Conservation (phyloP, 2,329 filamentous ascomycete genomes). For the Tetracladium maxilliforme region DNA sequence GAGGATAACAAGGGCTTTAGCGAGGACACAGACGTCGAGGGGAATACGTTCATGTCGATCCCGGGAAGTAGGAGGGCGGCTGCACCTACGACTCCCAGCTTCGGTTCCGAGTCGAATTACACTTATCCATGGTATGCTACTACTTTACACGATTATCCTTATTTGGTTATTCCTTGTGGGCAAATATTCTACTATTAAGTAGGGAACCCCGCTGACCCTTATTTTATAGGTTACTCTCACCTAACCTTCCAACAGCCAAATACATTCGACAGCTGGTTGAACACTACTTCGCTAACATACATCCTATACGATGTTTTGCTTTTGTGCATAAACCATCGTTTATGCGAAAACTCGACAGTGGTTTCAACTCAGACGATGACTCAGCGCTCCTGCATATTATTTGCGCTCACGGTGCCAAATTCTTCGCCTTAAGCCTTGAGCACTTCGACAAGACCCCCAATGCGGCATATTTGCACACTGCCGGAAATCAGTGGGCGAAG, state of each 20-base stretch:
- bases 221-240: slow-evolving; percentile 3
- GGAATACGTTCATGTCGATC: too few relatives aligned
- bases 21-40: too few relatives aligned
- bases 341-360: slow-evolving; percentile 11
- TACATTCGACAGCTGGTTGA: slow-evolving; percentile 6
- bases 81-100: too few relatives aligned
- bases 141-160: neutral
- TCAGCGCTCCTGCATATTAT: slow-evolving; percentile 11
- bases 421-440: slow-evolving; percentile 2
- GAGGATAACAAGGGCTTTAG: too few relatives aligned
- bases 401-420: slow-evolving; percentile 12
- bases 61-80: too few relatives aligned
- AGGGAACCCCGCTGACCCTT: too few relatives aligned
- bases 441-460: slow-evolving; percentile 1
- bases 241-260: slow-evolving; percentile 1
- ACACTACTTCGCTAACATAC: slow-evolving; percentile 13
- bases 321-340: slow-evolving; percentile 14
- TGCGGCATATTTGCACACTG: slow-evolving; percentile 1
- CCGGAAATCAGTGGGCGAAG: slow-evolving; percentile 3
- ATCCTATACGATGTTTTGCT: slow-evolving; percentile 12
- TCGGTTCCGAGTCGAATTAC: too few relatives aligned
- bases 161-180: too few relatives aligned
- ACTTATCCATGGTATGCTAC: too few relatives aligned
- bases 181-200: too few relatives aligned
- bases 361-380: slow-evolving; percentile 6